Base-by-base conservation (phyloP, 2,329 filamentous ascomycete genomes). In the Penicillium crustosum region DNA sequence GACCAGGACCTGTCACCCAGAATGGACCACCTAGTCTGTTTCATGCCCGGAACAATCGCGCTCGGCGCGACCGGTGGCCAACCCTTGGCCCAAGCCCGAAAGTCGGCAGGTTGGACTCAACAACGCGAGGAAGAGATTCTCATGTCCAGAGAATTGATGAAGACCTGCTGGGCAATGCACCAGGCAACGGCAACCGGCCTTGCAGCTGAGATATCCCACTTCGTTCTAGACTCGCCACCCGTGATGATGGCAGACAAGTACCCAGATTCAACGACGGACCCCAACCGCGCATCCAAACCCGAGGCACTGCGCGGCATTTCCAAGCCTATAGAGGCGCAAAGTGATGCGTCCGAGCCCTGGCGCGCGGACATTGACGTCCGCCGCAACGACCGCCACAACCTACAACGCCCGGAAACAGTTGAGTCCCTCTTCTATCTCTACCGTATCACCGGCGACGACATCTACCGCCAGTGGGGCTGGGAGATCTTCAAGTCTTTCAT, bases 151-250 rank as follows among this genome's bases (percentile, higher is more conserved):
- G 93, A 99, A 78, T 81, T 99, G 56, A 97, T 90, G 81, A 93
- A 96, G 60, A 97, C 94, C 1, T 99, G 94, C 81, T 97, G 93
- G 90, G 93, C 90, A 69, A 99, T 95, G 86, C 99, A 99, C 79
- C 89, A 91, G 71, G 88, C 83, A 67, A 97, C 93, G 70, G 85
- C 87, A 9, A 97, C 94, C 0, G 93, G 93, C 0, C 84, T 99
- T n/a, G 93, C 94, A 0, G 88, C 90, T 0, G 94, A 99, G 77
- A 99, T 99, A 69, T 90, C 91, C 0, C 90, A 96, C 77, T 99
- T 99, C 76, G 82, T 90, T 53, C 82, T 95, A 54, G 83, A 86
- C 66, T 78, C 86, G 33, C 88, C 89, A 2, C 88, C 91, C 4
- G 79, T 84, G 29, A 77, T 72, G 68, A 71, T 75, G 62, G 61